Percentiles rank a stretch among this genome's conserved stretches.
Conservation (phyloP, 768 basidiomycete species). For the Suillus plorans region DNA sequence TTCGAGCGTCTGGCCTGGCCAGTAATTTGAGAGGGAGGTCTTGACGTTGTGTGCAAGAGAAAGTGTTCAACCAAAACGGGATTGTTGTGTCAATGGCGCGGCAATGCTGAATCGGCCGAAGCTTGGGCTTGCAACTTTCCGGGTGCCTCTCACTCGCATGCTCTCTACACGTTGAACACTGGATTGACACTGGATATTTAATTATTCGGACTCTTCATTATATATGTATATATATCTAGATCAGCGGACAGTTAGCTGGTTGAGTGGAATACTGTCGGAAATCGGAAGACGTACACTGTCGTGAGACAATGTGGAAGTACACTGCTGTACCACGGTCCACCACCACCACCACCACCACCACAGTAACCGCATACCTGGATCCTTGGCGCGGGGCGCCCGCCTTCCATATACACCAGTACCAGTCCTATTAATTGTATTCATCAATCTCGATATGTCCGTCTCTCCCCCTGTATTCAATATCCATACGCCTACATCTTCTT, state of each 20-base stretch:
- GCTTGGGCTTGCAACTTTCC: background rate
- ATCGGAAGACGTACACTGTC: background rate
- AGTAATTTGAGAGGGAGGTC: background rate
- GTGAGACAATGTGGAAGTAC: background rate
- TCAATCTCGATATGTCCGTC: constrained; percentile 24
- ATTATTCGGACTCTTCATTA: background rate
- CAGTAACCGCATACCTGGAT: background rate
- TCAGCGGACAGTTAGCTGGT: background rate
- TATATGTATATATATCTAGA: no score
- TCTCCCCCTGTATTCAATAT: constrained; percentile 59
- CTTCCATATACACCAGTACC: background rate
- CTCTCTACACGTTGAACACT: background rate
- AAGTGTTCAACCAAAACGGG: background rate
- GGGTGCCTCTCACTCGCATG: background rate
- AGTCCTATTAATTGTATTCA: background rate
- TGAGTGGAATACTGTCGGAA: background rate
- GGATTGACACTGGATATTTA: background rate
- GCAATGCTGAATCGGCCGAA: background rate
- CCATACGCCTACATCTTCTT: constrained; percentile 75
- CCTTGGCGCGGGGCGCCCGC: background rate
- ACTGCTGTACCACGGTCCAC: background rate
- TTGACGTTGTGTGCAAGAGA: constrained; percentile 1
- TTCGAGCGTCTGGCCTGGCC: constrained; percentile 5
- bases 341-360: background rate
- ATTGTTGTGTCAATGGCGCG: background rate